Conservation (phyloP, 2,329 filamentous ascomycete genomes). For the Camillea tinctor region DNA sequence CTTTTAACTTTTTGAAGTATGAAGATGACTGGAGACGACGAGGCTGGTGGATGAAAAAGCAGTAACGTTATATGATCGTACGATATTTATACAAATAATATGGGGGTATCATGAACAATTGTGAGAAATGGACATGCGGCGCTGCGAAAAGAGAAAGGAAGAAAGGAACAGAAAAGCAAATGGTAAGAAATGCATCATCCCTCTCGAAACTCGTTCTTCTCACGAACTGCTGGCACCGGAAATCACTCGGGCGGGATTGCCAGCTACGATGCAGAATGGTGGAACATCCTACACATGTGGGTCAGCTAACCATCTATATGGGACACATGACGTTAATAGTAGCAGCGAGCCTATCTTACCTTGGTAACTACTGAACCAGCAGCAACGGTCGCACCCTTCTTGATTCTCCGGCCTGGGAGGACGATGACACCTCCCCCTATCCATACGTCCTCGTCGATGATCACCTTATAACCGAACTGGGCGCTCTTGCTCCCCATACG, state of each 20-base stretch:
- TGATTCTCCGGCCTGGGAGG: constrained; percentile 76
- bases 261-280: not conserved
- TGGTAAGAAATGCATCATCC: not conserved
- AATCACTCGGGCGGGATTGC: not conserved
- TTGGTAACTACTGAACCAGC: constrained; percentile 85
- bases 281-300: not conserved
- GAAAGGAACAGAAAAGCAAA: not conserved
- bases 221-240: not conserved
- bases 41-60: constrained; percentile 11
- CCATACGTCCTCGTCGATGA: constrained; percentile 84
- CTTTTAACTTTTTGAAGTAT: not conserved
- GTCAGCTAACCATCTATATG: not conserved
- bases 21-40: not conserved
- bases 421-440: constrained; percentile 76
- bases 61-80: constrained; percentile 9
- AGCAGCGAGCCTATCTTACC: constrained; percentile 39
- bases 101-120: not conserved
- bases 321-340: not conserved
- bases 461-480: constrained; percentile 68
- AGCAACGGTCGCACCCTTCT: constrained; percentile 74
- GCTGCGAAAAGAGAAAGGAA: not conserved
- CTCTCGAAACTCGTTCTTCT: not conserved
- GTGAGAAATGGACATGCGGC: not conserved
- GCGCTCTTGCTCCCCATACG: constrained; percentile 72
- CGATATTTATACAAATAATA: not conserved